Evolutionary conservation across 192 early-diverging fungal genomes (phyloP).

Genomic region (Umbelopsis vinacea): DNA sequence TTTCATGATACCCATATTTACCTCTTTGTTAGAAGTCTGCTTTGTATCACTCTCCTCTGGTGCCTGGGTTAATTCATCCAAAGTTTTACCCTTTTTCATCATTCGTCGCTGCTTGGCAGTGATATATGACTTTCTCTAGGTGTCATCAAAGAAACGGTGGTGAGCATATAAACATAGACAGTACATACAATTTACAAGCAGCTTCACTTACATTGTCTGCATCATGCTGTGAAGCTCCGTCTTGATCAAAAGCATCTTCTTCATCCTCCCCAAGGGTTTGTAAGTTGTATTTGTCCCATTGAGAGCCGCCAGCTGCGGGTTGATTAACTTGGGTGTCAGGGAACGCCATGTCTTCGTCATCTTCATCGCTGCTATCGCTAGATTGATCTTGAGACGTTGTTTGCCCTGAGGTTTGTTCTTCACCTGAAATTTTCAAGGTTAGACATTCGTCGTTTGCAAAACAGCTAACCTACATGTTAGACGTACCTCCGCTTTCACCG

Average conservation of each 20-base stretch:
- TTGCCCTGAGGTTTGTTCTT: background rate
- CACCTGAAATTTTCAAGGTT: background rate
- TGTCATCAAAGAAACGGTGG: constrained; percentile 25
- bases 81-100: constrained; percentile 65
- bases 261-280: constrained; percentile 59
- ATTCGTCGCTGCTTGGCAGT: constrained; percentile 87
- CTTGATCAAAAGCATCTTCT: constrained; percentile 45
- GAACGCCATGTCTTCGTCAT: constrained; percentile 53
- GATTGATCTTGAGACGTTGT: constrained; percentile 22
- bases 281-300: constrained; percentile 53
- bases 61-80: constrained; percentile 28
- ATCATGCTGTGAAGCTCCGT: background rate
- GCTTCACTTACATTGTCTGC: background rate
- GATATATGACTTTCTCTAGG: constrained; percentile 48
- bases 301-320: constrained; percentile 26
- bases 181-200: background rate
- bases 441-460: background rate
- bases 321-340: constrained; percentile 52
- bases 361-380: constrained; percentile 34
- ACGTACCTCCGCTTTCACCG: background rate
- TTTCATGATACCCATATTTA: background rate
- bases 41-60: background rate
- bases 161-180: constrained; percentile 10
- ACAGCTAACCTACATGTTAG: background rate
- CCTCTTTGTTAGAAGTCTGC: background rate